These are phyloP conservation scores for Trichoderma erinaceum DNA, from an alignment of 495 filamentous ascomycete genomes.

Conservation along the genomic window DNA sequence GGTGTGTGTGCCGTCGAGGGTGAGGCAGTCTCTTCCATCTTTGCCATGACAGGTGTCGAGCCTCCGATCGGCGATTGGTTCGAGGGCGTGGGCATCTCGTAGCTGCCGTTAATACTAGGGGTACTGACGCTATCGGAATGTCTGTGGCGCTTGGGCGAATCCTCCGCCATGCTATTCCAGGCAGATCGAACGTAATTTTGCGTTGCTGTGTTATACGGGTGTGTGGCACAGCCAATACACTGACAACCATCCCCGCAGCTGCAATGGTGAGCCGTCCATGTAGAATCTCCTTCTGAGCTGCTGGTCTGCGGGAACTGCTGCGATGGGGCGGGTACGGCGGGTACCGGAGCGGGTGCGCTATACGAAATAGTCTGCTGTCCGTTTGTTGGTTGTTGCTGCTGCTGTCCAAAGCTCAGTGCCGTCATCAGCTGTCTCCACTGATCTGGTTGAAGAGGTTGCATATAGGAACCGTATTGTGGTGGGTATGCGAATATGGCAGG, in stretches of 20 bases:
- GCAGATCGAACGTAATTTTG: constrained; percentile 51
- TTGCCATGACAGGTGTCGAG: background rate
- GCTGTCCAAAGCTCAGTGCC: constrained; percentile 18
- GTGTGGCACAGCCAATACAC: constrained; percentile 61
- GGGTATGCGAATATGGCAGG: constrained; percentile 29
- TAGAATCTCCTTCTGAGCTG: constrained; percentile 15
- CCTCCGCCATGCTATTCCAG: constrained; percentile 22
- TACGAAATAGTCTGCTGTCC: background rate
- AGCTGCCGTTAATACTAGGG: background rate
- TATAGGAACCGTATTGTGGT: constrained; percentile 33
- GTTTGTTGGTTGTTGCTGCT: constrained; percentile 9
- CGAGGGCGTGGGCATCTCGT: constrained; percentile 15
- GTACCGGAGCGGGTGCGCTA: background rate
- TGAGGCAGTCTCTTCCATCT: constrained; percentile 18
- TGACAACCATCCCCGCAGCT: constrained; percentile 60
- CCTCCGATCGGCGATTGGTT: background rate
- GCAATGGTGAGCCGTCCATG: constrained; percentile 46
- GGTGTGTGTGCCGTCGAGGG: constrained; percentile 30
- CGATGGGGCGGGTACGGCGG: background rate
- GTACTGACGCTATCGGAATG: constrained; percentile 5
- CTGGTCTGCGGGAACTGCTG: constrained; percentile 5
- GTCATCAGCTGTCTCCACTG: constrained; percentile 34
- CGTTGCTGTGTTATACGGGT: constrained; percentile 71
- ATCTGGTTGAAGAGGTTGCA: constrained; percentile 35
- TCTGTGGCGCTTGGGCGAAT: constrained; percentile 2